Base-by-base conservation (phyloP, 352 stramenopile genomes). In the Blastocystis sp. region DNA sequence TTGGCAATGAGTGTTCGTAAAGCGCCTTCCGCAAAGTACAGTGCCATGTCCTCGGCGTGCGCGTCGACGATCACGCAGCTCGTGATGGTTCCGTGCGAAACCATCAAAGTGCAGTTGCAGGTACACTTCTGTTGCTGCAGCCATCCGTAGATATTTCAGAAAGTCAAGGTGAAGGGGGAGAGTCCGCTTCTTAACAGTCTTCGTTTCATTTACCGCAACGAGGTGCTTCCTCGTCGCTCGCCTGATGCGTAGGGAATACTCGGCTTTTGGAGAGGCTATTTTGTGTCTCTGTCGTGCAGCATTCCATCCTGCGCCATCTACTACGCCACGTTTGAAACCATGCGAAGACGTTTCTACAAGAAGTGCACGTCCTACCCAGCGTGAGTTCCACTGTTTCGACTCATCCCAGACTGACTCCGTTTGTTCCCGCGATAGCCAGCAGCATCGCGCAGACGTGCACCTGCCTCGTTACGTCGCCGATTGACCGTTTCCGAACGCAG, bases 221-320 rank as follows among this genome's bases (percentile, higher is more conserved):
- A 85, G 26, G 74, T 85, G 12, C 1, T 2, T 1, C 4, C 16
- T 67, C 9, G 16, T 21, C 29, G 13, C 41, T 50, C 26, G 26
- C 35, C 45, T 85, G 31, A 85, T 26, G n/a, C 26, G 24, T 85
- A 85, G 74, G 74, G 74, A 37, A 37, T 85, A 26, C 31, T 62
- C 21, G 74, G 74, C 50, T 85, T 85, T 62, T 85, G 74, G 74
- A 85, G 74, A 69, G 74, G 74, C 33, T 85, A 85, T 29, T 85
- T 85, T 29, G 74, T 85, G 65, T 85, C 74, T 50, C 66, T 85
- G 24, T 70, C 74, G 31, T 85, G 74, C 55, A 85, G 74, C 45
- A 41, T 85, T 21, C 74, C 74, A 16, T 85, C 74, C 1, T 85
- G 74, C 70, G 74, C 74, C 41, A 85, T 85, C 55, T 85, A 85